phyloP scores from a whole-genome alignment of 768 basidiomycete species.

The Omphalotus guepiniiformis region DNA sequence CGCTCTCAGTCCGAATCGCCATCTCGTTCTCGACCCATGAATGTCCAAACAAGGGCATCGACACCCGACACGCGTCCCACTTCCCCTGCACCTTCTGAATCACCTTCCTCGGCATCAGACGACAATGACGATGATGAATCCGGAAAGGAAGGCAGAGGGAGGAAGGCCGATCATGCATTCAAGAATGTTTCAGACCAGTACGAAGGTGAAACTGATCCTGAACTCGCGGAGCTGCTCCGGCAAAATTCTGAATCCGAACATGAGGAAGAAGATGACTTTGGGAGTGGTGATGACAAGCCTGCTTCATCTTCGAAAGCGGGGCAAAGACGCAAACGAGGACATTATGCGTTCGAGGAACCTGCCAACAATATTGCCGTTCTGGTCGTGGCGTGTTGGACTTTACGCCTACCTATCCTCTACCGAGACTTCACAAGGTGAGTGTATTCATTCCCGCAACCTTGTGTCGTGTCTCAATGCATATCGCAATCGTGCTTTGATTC shows the following conservation, averaged over 20 bases:
- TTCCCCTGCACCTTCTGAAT: constrained; percentile 1
- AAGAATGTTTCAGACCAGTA: constrained; percentile 16
- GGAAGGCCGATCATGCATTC: constrained; percentile 11
- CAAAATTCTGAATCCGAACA: constrained; percentile 41
- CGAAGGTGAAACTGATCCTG: constrained; percentile 26
- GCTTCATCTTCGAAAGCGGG: too few relatives aligned
- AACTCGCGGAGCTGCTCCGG: constrained; percentile 37
- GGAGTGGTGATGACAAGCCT: constrained; percentile 14
- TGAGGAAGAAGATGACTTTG: constrained; percentile 27
- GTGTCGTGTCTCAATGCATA: constrained; percentile 7
- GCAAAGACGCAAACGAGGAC: constrained; percentile 12
- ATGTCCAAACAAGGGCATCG: too few relatives aligned
- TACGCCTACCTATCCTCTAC: constrained; percentile 73
- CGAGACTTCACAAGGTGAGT: constrained; percentile 71
- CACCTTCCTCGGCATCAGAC: constrained; percentile 14
- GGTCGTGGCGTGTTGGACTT: constrained; percentile 71
- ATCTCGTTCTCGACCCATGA: background rate
- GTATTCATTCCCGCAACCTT: constrained; percentile 3
- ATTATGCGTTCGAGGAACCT: constrained; percentile 32
- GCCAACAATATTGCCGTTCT: constrained; percentile 61
- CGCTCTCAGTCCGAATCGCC: background rate
- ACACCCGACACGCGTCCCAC: background rate
- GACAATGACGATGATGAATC: constrained; percentile 18
- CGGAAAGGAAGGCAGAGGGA: constrained; percentile 8
- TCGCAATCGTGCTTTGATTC: constrained; percentile 14